Conservation (phyloP, 768 basidiomycete species). For the Boletus pseudo-olivaceus region DNA sequence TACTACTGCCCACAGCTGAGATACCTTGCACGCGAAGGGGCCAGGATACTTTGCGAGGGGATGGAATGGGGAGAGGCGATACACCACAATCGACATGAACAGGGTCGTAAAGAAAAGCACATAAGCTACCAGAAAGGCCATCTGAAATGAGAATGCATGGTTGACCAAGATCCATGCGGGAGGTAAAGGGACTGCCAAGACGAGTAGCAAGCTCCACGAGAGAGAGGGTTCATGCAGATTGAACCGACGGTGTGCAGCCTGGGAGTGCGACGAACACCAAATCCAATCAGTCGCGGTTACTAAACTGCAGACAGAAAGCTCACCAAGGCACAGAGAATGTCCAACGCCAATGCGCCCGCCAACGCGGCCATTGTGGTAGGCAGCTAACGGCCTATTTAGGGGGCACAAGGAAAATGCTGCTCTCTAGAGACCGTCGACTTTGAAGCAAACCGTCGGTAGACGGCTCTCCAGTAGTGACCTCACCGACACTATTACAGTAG, state of each 20-base stretch:
- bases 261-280: neutral
- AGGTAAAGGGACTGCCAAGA: conserved; percentile 12
- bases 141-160: conserved; percentile 1
- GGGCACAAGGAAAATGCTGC: too few species aligned
- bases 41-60: conserved; percentile 39
- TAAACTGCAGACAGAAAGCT: neutral
- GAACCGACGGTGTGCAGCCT: conserved; percentile 16
- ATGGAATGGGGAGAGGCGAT: conserved; percentile 39
- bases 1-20: conserved; percentile 29
- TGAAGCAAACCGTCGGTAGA: too few species aligned
- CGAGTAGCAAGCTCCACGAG: conserved; percentile 14
- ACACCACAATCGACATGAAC: conserved; percentile 27
- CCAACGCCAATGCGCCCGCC: conserved; percentile 3
- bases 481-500: too few species aligned
- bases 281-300: neutral
- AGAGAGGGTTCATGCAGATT: conserved; percentile 17
- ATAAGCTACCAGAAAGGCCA: conserved; percentile 12
- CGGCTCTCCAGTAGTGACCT: too few species aligned
- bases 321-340: conserved; percentile 21
- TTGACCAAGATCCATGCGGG: conserved; percentile 9
- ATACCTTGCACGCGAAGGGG: conserved; percentile 28
- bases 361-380: conserved; percentile 1
- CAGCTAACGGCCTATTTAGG: too few species aligned
- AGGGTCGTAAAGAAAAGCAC: conserved; percentile 18
- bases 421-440: too few species aligned